phyloP scores from a whole-genome alignment of 441 rosid genomes.

The Viola pubescens region DNA sequence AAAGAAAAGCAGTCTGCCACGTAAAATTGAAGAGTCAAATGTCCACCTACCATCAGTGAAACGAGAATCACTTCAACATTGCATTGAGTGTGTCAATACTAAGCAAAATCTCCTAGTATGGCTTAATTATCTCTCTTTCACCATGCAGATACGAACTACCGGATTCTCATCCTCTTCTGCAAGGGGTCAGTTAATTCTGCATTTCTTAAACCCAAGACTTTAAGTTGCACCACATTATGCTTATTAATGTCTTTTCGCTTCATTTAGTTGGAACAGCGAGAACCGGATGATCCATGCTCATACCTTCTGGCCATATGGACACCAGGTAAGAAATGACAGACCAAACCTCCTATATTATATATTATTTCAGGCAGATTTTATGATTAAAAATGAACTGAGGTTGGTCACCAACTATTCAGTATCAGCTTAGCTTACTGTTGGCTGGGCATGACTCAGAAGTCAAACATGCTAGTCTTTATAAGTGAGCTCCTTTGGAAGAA shows the following conservation, averaged over 20 bases:
- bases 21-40: too few relatives aligned
- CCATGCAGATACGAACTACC: conserved; percentile 81
- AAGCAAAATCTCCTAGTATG: neutral
- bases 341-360: neutral
- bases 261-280: conserved; percentile 71
- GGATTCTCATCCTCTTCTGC: conserved; percentile 79
- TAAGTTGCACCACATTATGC: conserved; percentile 1
- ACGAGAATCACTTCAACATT: too few relatives aligned
- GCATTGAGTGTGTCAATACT: neutral
- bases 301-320: conserved; percentile 96
- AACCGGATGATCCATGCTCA: conserved; percentile 88
- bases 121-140: conserved; percentile 14
- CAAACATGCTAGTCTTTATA: neutral
- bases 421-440: neutral
- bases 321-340: conserved; percentile 47
- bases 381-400: neutral
- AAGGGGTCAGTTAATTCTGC: conserved; percentile 53
- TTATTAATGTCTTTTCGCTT: conserved; percentile 7
- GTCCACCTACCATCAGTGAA: too few relatives aligned
- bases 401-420: neutral
- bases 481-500: neutral
- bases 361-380: conserved; percentile 4
- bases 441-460: neutral
- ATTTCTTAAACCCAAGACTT: conserved; percentile 12
- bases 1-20: too few relatives aligned